These are phyloP conservation scores for Populus hybrid DNA, from an alignment of 441 rosid species.

Conservation along the genomic window DNA sequence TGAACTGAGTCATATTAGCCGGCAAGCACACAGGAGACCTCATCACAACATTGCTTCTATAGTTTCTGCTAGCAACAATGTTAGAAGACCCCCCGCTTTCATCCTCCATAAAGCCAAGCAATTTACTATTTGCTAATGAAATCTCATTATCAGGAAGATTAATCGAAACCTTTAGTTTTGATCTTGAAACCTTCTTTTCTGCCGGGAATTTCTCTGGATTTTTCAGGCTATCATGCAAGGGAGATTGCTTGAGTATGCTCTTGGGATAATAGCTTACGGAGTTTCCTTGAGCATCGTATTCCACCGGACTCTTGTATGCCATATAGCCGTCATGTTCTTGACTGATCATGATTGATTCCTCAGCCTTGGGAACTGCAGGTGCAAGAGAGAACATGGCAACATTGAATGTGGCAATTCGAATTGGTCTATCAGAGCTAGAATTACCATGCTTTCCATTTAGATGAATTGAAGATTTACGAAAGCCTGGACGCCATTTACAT, in stretches of 20 bases:
- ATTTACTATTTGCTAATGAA: slow-evolving; percentile 58
- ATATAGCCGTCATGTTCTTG: slow-evolving; percentile 27
- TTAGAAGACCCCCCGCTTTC: slow-evolving; percentile 35
- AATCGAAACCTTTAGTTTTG: slow-evolving; percentile 67
- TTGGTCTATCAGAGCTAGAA: slow-evolving; percentile 37
- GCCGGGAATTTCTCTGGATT: slow-evolving; percentile 22
- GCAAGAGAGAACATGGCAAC: slow-evolving; percentile 98
- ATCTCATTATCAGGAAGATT: slow-evolving; percentile 93
- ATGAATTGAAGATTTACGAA: slow-evolving; percentile 25
- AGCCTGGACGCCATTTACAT: slow-evolving; percentile 28
- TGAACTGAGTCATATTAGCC: slow-evolving; percentile 37
- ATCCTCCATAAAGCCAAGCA: slow-evolving; percentile 41
- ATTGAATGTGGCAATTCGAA: slow-evolving; percentile 78
- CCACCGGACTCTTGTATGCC: slow-evolving; percentile 21
- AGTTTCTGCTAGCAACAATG: slow-evolving; percentile 32
- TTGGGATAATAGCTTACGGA: slow-evolving; percentile 40
- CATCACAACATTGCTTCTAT: slow-evolving; percentile 54
- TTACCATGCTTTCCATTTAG: slow-evolving; percentile 18
- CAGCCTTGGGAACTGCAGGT: slow-evolving; percentile 59
- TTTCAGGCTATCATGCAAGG: slow-evolving; percentile 36
- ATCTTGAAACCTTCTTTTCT: slow-evolving; percentile 30
- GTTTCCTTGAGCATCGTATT: slow-evolving; percentile 17
- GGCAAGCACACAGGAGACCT: slow-evolving; percentile 87
- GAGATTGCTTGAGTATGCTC: slow-evolving; percentile 86
- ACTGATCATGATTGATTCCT: slow-evolving; percentile 30